Evolutionary conservation across 2,329 filamentous ascomycete species (phyloP), one percentile per base, ranked within the genome.

Genomic region (Alternaria brassicae): DNA sequence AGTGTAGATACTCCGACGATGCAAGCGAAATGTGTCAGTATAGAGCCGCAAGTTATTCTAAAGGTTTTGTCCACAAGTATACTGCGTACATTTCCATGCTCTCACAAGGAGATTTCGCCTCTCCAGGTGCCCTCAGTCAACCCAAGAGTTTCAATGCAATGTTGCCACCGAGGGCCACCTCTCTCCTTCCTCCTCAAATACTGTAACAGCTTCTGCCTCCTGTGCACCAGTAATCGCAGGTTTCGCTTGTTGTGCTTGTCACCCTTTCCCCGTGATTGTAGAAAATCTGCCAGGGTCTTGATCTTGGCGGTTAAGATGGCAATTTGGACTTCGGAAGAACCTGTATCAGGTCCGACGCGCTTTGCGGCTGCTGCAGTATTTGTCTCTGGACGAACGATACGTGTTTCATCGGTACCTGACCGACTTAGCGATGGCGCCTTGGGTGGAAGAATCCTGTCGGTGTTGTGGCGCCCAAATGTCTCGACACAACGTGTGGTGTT

Each of bases 201-300:
- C 68, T 85, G 86, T 73, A 99, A 79, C 65, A 97, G 81, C 83
- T 92, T 97, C 80, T 98, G 94, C 75, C 95, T 85, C 77, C 88
- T 89, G 79, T 99, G 95, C 53, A 96, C 89, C 73, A 99, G 82
- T 62, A 96, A 72, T 66, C 92, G 85, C 76, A 99, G 75, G 79
- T 96, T 96, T 60, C 93, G 86, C 86, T 96, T 97, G 81, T 97
- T 97, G 77, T 92, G 87, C 83, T 96, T 97, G 76, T 99, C 95
- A 76, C 90, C 92, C 77, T 90, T 87, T 5, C 90, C 91, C 68
- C 88, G 85, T 40, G 82, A 84, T 72, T 90, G 84, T 51, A 97
- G 79, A 66, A 89, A 88, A 67, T 90, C 84, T 15, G 91, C 89
- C 49, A 99, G 78, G 23, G 90, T 88, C 63, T 92, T 85, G 75